These are phyloP conservation scores for Penicillium corylophilum DNA, from an alignment of 2,329 filamentous ascomycete genomes.

Conservation along the genomic window DNA sequence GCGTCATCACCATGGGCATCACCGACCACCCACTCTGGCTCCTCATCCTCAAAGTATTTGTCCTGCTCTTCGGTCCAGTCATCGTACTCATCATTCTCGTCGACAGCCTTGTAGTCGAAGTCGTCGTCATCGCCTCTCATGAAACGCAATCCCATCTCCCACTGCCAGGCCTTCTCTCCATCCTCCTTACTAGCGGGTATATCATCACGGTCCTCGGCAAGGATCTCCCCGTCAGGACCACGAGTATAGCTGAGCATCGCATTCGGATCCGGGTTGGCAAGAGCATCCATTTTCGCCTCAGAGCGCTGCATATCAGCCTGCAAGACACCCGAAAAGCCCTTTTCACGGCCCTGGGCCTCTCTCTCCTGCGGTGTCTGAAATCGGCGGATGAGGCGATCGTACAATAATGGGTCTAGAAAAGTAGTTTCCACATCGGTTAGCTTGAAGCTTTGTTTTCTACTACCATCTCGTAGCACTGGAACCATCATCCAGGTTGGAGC, in stretches of 20 bases:
- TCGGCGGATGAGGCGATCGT: conserved; percentile 74
- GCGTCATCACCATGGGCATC: conserved; percentile 38
- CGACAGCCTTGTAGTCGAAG: conserved; percentile 72
- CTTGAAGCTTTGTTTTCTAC: conserved; percentile 13
- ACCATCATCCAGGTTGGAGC: conserved; percentile 6
- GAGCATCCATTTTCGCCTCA: conserved; percentile 69
- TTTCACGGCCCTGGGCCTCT: conserved; percentile 67
- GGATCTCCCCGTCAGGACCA: conserved; percentile 56
- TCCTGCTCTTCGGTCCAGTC: conserved; percentile 66
- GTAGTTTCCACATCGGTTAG: conserved; percentile 25
- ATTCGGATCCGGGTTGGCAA: conserved; percentile 55
- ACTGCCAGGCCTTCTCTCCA: conserved; percentile 66
- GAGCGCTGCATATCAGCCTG: conserved; percentile 75
- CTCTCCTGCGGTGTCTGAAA: conserved; percentile 74
- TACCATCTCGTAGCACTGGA: conserved; percentile 12
- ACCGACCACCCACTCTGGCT: conserved; percentile 63
- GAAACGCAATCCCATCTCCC: conserved; percentile 72
- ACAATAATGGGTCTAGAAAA: conserved; percentile 69
- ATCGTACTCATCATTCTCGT: conserved; percentile 71
- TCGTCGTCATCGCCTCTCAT: conserved; percentile 72
- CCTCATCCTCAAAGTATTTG: conserved; percentile 76
- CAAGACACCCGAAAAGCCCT: conserved; percentile 76
- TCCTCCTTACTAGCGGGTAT: conserved; percentile 62
- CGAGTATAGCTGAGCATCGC: conserved; percentile 52
- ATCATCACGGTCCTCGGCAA: conserved; percentile 59